Evolutionary conservation across 805 yeast genomes (phyloP).

Genomic region (Kurtzmaniella fragi): DNA sequence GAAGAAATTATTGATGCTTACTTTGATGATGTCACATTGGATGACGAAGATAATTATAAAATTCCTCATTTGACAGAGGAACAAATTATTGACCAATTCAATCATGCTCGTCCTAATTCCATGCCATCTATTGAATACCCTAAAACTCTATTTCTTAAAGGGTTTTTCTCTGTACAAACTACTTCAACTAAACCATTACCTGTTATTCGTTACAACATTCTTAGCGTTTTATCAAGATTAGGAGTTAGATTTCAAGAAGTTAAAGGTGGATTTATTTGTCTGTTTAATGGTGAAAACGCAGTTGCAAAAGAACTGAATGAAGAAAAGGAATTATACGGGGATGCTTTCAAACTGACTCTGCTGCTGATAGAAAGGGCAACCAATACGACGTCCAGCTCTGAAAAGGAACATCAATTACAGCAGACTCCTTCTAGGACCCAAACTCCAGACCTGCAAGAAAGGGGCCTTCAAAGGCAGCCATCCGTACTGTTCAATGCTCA

Average conservation of each 20-base stretch:
- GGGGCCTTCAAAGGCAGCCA: slow-evolving; percentile 33
- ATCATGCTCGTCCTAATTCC: slow-evolving; percentile 60
- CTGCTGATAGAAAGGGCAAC: slow-evolving; percentile 19
- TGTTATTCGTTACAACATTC: slow-evolving; percentile 78
- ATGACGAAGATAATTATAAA: slow-evolving; percentile 23
- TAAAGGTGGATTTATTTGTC: slow-evolving; percentile 89
- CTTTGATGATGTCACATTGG: slow-evolving; percentile 54
- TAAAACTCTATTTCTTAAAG: slow-evolving; percentile 83
- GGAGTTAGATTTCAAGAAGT: slow-evolving; percentile 85
- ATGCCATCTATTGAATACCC: slow-evolving; percentile 96
- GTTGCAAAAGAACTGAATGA: slow-evolving; percentile 12
- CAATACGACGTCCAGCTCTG: neutral
- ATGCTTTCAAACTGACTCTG: slow-evolving; percentile 35
- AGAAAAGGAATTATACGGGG: slow-evolving; percentile 32
- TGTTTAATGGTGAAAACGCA: slow-evolving; percentile 38
- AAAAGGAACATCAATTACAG: slow-evolving; percentile 7
- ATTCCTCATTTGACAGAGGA: slow-evolving; percentile 36
- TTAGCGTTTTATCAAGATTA: slow-evolving; percentile 66
- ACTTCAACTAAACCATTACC: slow-evolving; percentile 91
- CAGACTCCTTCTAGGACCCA: slow-evolving; percentile 10
- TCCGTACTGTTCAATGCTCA: slow-evolving; percentile 28
- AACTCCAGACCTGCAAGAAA: slow-evolving; percentile 23
- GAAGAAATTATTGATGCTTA: slow-evolving; percentile 46
- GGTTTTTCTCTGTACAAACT: slow-evolving; percentile 91
- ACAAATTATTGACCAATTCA: slow-evolving; percentile 37